Evolutionary conservation across 257 asterid genomes (phyloP), one percentile per base, ranked within the genome.

Genomic region (Osmanthus fragrans): DNA sequence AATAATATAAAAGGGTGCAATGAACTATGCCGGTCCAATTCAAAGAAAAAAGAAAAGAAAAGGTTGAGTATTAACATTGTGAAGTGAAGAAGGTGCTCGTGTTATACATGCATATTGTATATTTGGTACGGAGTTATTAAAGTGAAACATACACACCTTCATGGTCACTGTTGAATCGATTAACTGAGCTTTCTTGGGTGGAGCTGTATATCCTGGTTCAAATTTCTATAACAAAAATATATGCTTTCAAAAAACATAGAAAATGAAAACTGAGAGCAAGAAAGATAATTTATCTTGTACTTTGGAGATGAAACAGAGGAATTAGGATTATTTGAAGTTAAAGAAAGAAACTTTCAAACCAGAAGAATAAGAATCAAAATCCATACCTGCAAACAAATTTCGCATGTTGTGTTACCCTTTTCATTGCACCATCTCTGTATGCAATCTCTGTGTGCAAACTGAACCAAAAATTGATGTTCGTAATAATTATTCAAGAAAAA

Each of bases 371-470:
- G 49, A 34, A 34, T 2, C n/a, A 13, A 63, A 75, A 75, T 11
- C 74, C 80, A 83, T 5, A 90, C 97, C 97, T 94, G 96, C 56
- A 91, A 88, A 81, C 99, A 94, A 85, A 94, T 85, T 88, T 94
- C 99, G 78, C 99, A 94, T 34, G 79, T 81, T 37, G 94, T 89
- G 77, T 92, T 88, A 54, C 99, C 97, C 79, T 94, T 94, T 84
- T 92, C 98, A 69, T 90, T 69, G 79, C 99, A 94, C 99, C 99
- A 94, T 85, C 94, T 92, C 32, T 30, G 32, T 30, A 30, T 30
- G 32, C 32, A 30, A 2, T 30, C 32, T 30, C 32, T 30, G 32
- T 94, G 99, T 0, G 98, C 99, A 85, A 83, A 94, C 99, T 94
- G 85, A 2, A 36, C 73, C 12, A 0, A 19, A 11, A 49, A 18